Evolutionary conservation across 2,329 filamentous ascomycete genomes (phyloP).

Genomic region (Apiospora kogelbergensis): DNA sequence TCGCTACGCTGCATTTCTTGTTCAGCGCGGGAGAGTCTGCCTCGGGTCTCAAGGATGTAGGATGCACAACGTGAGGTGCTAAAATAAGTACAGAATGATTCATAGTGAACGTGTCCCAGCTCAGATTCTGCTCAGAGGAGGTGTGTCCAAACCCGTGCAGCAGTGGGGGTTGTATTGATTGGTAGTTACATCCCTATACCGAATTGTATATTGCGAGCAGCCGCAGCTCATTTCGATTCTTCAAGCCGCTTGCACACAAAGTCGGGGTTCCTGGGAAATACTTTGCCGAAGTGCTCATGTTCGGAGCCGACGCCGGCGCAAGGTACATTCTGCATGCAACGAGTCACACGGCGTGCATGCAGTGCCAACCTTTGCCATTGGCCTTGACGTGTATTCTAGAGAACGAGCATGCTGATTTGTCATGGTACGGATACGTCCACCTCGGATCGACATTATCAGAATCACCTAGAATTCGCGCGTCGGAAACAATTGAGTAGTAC

Average conservation of each 20-base stretch:
- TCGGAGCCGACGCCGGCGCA: background rate
- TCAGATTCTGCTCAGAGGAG: background rate
- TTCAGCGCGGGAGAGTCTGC: background rate
- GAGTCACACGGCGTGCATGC: background rate
- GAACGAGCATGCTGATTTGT: background rate
- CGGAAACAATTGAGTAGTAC: background rate
- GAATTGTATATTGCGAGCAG: background rate
- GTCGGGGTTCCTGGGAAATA: background rate
- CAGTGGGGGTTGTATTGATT: background rate
- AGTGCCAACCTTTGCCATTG: background rate
- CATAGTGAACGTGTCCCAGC: background rate
- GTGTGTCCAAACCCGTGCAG: background rate
- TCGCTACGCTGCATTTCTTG: background rate
- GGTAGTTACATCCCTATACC: background rate
- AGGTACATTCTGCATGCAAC: background rate
- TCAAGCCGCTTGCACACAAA: background rate
- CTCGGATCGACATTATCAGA: background rate
- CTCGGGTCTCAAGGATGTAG: background rate
- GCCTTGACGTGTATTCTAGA: no score
- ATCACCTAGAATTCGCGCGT: no score
- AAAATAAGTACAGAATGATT: background rate
- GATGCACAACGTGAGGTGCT: background rate
- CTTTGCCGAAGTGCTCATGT: background rate
- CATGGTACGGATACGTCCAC: background rate
- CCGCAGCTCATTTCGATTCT: background rate